A percentile compares a stretch with the other conserved stretches of the same genome.
Evolutionary conservation across 192 early-diverging fungal genomes (phyloP).

Genomic region (Hyaloraphidium curvatum): DNA sequence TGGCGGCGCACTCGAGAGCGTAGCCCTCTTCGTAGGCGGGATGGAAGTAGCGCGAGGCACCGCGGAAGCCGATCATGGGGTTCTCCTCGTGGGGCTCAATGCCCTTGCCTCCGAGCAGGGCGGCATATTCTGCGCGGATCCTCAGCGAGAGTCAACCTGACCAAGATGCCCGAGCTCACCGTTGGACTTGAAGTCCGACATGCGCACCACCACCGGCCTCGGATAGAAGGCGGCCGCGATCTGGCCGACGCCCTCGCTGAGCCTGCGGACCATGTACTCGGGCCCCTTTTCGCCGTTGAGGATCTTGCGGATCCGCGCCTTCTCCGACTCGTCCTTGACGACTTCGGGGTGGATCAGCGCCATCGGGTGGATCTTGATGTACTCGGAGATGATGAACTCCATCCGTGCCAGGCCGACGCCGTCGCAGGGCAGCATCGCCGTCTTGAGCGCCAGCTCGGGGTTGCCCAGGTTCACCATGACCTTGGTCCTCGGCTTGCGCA

Average conservation of each 20-base stretch:
- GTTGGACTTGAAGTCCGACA: slow-evolving; percentile 11
- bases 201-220: slow-evolving; percentile 8
- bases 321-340: background rate
- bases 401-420: slow-evolving; percentile 9
- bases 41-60: slow-evolving; percentile 9
- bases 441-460: slow-evolving; percentile 5
- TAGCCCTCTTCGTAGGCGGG: slow-evolving; percentile 7
- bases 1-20: slow-evolving; percentile 9
- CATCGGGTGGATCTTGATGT: slow-evolving; percentile 11
- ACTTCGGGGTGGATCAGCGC: slow-evolving; percentile 4
- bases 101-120: slow-evolving; percentile 6
- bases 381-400: slow-evolving; percentile 11
- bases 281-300: slow-evolving; percentile 3
- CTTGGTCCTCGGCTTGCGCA: slow-evolving; percentile 4
- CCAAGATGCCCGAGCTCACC: background rate
- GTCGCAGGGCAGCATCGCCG: background rate
- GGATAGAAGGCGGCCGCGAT: slow-evolving; percentile 11
- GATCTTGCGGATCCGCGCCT: slow-evolving; percentile 3
- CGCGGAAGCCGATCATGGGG: slow-evolving; percentile 12
- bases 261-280: slow-evolving; percentile 8
- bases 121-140: background rate
- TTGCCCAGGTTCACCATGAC: slow-evolving; percentile 10
- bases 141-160: background rate
- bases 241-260: slow-evolving; percentile 3
- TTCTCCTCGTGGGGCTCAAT: slow-evolving; percentile 10